phyloP scores from a whole-genome alignment of 106 monocot genomes.

The Acorus calamus region DNA sequence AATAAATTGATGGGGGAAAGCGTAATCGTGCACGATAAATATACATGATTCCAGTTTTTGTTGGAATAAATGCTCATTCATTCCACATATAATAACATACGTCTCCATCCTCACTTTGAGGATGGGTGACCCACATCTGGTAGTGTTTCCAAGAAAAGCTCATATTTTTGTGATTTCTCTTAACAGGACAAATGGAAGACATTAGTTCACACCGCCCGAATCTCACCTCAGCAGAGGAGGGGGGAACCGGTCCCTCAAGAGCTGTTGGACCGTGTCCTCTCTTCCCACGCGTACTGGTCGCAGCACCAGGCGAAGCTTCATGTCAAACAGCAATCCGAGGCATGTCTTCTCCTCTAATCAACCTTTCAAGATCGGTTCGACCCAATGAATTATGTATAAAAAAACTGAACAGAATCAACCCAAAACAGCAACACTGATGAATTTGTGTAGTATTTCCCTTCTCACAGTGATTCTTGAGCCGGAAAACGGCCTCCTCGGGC shows the following conservation, averaged over 20 bases:
- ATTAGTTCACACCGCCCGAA: slow-evolving; percentile 40
- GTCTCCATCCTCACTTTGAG: too few species aligned
- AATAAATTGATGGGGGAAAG: too few species aligned
- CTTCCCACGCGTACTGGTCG: slow-evolving; percentile 40
- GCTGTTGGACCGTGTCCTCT: slow-evolving; percentile 40
- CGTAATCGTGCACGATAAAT: too few species aligned
- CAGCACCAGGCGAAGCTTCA: slow-evolving; percentile 37
- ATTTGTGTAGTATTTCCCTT: slow-evolving; percentile 8
- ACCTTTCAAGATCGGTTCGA: too few species aligned
- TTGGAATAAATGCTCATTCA: too few species aligned
- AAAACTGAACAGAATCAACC: neutral
- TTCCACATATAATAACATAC: too few species aligned
- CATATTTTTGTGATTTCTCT: neutral
- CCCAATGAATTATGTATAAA: neutral
- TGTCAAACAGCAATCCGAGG: slow-evolving; percentile 14
- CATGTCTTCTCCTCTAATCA: slow-evolving; percentile 14
- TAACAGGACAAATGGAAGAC: slow-evolving; percentile 58
- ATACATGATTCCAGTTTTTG: too few species aligned
- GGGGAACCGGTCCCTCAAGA: slow-evolving; percentile 55
- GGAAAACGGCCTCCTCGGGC: neutral
- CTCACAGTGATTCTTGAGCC: slow-evolving; percentile 3
- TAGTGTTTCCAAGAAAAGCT: too few species aligned
- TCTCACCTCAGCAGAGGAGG: slow-evolving; percentile 46
- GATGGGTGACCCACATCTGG: too few species aligned
- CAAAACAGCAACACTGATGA: neutral